phyloP scores from a whole-genome alignment of 2,329 filamentous ascomycete genomes.

The Gaeumannomyces tritici region DNA sequence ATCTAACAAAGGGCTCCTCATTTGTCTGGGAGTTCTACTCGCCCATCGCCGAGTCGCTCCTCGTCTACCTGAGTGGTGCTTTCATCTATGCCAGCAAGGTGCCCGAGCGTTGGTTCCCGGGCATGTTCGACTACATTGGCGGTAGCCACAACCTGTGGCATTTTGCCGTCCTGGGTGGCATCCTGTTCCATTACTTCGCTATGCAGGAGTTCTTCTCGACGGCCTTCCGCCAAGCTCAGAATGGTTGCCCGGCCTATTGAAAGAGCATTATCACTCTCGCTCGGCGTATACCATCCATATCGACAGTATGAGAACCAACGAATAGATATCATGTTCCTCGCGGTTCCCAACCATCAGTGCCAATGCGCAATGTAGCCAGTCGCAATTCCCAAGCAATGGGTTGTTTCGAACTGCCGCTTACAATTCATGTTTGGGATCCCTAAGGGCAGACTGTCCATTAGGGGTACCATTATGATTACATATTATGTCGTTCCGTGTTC shows the following conservation, averaged over 20 bases:
- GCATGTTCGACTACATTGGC: slow-evolving; percentile 89
- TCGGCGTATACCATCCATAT: neutral
- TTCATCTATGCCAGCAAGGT: slow-evolving; percentile 84
- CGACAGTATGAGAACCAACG: neutral
- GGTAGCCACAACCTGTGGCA: slow-evolving; percentile 98
- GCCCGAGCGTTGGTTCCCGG: slow-evolving; percentile 86
- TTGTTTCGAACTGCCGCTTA: neutral
- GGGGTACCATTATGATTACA: neutral
- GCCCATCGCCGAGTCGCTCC: slow-evolving; percentile 72
- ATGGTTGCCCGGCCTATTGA: slow-evolving; percentile 46
- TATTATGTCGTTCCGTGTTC: neutral
- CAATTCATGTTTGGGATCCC: neutral
- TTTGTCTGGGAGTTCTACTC: slow-evolving; percentile 89
- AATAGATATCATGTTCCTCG: neutral
- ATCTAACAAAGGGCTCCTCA: slow-evolving; percentile 62
- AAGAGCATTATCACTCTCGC: neutral
- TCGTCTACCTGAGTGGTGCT: slow-evolving; percentile 80
- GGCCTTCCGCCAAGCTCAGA: slow-evolving; percentile 60
- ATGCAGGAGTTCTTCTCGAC: slow-evolving; percentile 91
- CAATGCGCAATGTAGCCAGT: neutral
- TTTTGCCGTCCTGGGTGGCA: slow-evolving; percentile 84
- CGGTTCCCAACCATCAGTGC: neutral
- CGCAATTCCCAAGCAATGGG: neutral
- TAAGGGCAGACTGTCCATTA: neutral
- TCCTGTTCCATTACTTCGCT: slow-evolving; percentile 91